Conservation (phyloP, 2,329 filamentous ascomycete species). For the Lachnellula arida region DNA sequence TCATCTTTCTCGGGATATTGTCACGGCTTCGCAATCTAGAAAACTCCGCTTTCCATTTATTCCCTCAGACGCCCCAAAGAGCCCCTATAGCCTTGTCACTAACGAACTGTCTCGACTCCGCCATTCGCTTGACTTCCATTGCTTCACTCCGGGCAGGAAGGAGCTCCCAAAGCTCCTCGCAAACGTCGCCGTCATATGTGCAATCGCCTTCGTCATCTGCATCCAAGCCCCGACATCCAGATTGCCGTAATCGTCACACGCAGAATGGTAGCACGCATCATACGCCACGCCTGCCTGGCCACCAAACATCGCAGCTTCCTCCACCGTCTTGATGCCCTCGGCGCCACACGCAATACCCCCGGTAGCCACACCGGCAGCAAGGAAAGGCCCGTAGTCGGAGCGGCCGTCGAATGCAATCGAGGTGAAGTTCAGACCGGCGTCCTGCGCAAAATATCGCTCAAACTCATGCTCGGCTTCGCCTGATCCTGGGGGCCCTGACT, state of each 20-base stretch:
- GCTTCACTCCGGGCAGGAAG: neutral
- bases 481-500: conserved; percentile 65
- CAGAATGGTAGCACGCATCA: conserved; percentile 55
- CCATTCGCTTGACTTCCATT: neutral
- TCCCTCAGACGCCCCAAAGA: neutral
- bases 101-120: neutral
- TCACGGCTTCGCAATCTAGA: no score
- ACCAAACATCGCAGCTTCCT: conserved; percentile 62
- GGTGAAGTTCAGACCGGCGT: conserved; percentile 11
- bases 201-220: conserved; percentile 50
- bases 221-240: conserved; percentile 56
- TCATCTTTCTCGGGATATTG: no score
- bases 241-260: conserved; percentile 53
- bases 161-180: conserved; percentile 11
- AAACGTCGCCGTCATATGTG: conserved; percentile 18
- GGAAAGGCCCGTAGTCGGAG: conserved; percentile 74
- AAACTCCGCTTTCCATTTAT: no score
- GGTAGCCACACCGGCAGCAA: conserved; percentile 63
- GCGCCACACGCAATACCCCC: conserved; percentile 74
- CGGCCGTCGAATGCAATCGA: conserved; percentile 61
- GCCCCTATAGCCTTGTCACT: neutral
- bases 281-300: conserved; percentile 56
- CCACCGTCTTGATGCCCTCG: conserved; percentile 66
- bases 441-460: conserved; percentile 14
- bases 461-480: conserved; percentile 16